Evolutionary conservation across 2,329 filamentous ascomycete species (phyloP).

Genomic region (Fusarium succisae): DNA sequence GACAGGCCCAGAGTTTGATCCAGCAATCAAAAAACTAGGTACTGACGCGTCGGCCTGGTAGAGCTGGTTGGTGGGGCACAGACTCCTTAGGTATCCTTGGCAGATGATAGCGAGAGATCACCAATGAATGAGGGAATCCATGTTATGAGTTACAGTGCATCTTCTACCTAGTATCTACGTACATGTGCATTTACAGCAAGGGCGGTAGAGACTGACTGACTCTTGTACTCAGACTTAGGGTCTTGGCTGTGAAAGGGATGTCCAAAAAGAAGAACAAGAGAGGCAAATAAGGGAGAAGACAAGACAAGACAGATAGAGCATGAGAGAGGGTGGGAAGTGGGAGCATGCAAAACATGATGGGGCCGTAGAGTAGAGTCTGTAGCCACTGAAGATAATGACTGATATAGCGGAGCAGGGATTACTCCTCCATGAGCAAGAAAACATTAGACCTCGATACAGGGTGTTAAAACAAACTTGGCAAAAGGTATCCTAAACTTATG

Average conservation of each 20-base stretch:
- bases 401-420: neutral
- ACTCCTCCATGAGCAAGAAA: too few species aligned
- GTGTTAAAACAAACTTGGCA: too few species aligned
- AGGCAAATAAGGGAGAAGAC: neutral
- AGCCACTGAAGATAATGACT: conserved; percentile 5
- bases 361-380: neutral
- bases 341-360: conserved; percentile 15
- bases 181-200: neutral
- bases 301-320: neutral
- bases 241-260: conserved; percentile 16
- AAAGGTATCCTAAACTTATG: too few species aligned
- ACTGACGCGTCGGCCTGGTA: conserved; percentile 39
- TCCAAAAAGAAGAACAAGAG: conserved; percentile 1
- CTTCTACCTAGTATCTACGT: neutral
- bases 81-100: conserved; percentile 13
- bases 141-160: neutral
- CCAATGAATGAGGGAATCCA: conserved; percentile 5
- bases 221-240: conserved; percentile 7
- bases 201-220: conserved; percentile 17
- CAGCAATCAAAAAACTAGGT: conserved; percentile 13
- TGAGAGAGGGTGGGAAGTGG: conserved; percentile 7
- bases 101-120: conserved; percentile 20
- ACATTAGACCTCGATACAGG: too few species aligned
- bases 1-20: conserved; percentile 21
- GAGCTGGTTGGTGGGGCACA: conserved; percentile 35